phyloP scores from a whole-genome alignment of 2,329 filamentous ascomycete genomes.

The Colletotrichum sp. region DNA sequence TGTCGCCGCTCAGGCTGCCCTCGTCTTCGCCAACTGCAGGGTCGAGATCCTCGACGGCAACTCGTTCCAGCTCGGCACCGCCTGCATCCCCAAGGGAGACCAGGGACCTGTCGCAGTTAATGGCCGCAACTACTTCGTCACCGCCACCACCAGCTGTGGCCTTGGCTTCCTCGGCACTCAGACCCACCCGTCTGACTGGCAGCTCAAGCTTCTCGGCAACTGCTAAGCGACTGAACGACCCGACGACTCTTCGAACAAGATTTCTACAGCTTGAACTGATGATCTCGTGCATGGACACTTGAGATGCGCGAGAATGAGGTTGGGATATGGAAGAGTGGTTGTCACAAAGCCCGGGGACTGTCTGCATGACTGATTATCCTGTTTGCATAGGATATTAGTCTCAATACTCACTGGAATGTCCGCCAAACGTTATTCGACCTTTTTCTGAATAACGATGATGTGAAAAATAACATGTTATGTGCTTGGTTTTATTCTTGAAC shows the following conservation, averaged over 20 bases:
- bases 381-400: background rate
- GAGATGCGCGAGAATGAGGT: background rate
- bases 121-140: background rate
- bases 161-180: background rate
- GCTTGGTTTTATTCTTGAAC: background rate
- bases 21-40: background rate
- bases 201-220: background rate
- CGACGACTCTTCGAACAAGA: background rate
- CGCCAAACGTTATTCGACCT: background rate
- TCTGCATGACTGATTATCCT: rapidly evolving
- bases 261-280: background rate
- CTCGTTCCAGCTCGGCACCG: background rate
- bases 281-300: background rate
- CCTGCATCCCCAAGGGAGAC: background rate
- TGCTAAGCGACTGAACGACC: background rate
- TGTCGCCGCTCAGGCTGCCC: background rate
- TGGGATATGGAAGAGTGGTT: background rate
- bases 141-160: background rate
- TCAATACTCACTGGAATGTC: background rate
- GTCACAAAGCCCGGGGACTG: background rate
- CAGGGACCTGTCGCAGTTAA: background rate
- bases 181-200: background rate
- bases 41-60: background rate
- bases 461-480: background rate
- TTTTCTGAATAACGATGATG: no score